Conservation (phyloP, 1,139 yeast species). For the Blastobotrys malaysiensis region DNA sequence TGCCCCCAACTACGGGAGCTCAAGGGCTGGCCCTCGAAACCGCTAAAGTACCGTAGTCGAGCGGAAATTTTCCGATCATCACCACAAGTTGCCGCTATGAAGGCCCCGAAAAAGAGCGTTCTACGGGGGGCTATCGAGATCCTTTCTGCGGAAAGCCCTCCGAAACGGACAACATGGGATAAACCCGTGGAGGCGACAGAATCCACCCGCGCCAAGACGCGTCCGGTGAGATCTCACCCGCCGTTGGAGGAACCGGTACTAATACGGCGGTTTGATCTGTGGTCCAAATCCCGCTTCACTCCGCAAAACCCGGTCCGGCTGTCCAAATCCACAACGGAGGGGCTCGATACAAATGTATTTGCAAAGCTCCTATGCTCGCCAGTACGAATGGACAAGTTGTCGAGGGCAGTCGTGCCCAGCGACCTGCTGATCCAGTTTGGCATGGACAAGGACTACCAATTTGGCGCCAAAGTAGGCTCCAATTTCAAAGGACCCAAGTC, state of each 20-base stretch:
- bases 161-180: not conserved
- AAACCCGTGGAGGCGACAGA: not conserved
- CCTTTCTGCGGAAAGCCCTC: not conserved
- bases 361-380: constrained; percentile 30
- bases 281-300: constrained; percentile 14
- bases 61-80: no score
- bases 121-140: constrained; percentile 5
- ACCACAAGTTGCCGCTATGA: not conserved
- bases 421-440: constrained; percentile 28
- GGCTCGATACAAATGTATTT: constrained; percentile 23
- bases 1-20: no score
- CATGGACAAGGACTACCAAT: constrained; percentile 10
- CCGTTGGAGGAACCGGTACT: constrained; percentile 15
- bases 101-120: constrained; percentile 1
- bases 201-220: not conserved
- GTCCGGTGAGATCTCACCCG: not conserved
- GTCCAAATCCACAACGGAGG: constrained; percentile 1
- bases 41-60: no score
- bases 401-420: constrained; percentile 25
- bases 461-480: constrained; percentile 6
- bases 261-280: constrained; percentile 19
- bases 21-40: no score
- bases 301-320: not conserved
- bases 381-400: constrained; percentile 26
- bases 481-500: not conserved